Evolutionary conservation across 2,329 filamentous ascomycete species (phyloP).

Genomic region (Lasiodiplodia theobromae): DNA sequence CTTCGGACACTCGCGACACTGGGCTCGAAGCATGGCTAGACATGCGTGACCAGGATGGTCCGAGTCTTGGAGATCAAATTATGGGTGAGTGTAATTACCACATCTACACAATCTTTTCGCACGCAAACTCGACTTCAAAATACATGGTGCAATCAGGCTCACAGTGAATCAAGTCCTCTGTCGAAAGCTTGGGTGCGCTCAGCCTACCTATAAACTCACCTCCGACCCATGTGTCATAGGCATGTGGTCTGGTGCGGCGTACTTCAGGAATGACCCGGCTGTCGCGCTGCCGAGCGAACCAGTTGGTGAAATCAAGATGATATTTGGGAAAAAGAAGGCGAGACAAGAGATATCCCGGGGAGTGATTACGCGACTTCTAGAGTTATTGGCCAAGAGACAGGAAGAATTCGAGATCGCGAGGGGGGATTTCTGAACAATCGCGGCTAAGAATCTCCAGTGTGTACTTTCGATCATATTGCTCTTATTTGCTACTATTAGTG

Average conservation of each 20-base stretch:
- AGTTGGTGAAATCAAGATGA: slow-evolving; percentile 51
- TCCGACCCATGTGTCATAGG: slow-evolving; percentile 30
- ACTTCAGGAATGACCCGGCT: slow-evolving; percentile 37
- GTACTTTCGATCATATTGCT: no score
- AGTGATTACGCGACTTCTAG: slow-evolving; percentile 49
- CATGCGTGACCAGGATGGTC: no score
- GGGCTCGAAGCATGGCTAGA: no score
- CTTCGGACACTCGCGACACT: no score
- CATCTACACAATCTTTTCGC: no score
- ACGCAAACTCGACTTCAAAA: no score
- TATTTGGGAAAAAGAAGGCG: slow-evolving; percentile 58
- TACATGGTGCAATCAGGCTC: no score
- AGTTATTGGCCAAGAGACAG: slow-evolving; percentile 39
- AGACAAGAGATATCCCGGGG: slow-evolving; percentile 56
- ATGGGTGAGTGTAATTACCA: no score
- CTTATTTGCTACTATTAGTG: no score
- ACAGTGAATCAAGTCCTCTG: background rate
- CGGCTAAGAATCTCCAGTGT: no score
- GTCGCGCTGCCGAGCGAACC: slow-evolving; percentile 42
- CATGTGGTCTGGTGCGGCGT: slow-evolving; percentile 46
- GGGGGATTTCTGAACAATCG: no score
- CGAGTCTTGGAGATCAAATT: no score
- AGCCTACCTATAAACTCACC: background rate
- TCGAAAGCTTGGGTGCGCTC: slow-evolving; percentile 25
- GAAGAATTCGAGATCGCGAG: slow-evolving; percentile 23